Evolutionary conservation across 2,329 filamentous ascomycete species (phyloP).

Genomic region (Ceratocystis alfenasii): DNA sequence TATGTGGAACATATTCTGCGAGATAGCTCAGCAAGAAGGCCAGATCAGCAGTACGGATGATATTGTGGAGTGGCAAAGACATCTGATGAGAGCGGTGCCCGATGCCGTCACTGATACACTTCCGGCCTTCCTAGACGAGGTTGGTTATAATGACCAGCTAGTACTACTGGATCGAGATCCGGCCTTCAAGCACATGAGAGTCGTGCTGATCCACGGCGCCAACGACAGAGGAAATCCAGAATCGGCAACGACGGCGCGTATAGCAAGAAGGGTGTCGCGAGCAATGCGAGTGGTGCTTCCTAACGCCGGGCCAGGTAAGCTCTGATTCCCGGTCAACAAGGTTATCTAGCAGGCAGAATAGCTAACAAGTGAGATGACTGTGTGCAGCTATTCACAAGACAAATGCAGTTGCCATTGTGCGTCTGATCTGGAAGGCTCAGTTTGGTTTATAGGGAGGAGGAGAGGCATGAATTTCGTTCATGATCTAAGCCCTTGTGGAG

Average conservation of each 20-base stretch:
- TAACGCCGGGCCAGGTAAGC: conserved; percentile 14
- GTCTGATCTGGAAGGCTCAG: conserved; percentile 5
- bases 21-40: conserved; percentile 14
- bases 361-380: background rate
- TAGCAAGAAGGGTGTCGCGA: background rate
- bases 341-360: background rate
- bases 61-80: background rate
- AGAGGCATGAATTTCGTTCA: background rate
- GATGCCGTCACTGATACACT: conserved; percentile 6
- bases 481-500: background rate
- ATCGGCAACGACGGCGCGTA: background rate
- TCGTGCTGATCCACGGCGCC: background rate
- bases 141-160: conserved; percentile 1
- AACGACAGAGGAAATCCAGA: conserved; percentile 2
- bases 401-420: background rate
- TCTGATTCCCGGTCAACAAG: background rate
- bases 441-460: background rate
- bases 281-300: background rate
- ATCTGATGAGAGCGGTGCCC: background rate
- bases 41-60: background rate
- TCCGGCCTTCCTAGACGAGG: background rate
- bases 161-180: conserved; percentile 3
- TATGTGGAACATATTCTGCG: conserved; percentile 16
- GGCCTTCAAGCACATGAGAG: background rate
- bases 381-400: background rate